These are phyloP conservation scores for Wickerhamiella azymoides DNA, from an alignment of 805 yeast species.

Conservation along the genomic window DNA sequence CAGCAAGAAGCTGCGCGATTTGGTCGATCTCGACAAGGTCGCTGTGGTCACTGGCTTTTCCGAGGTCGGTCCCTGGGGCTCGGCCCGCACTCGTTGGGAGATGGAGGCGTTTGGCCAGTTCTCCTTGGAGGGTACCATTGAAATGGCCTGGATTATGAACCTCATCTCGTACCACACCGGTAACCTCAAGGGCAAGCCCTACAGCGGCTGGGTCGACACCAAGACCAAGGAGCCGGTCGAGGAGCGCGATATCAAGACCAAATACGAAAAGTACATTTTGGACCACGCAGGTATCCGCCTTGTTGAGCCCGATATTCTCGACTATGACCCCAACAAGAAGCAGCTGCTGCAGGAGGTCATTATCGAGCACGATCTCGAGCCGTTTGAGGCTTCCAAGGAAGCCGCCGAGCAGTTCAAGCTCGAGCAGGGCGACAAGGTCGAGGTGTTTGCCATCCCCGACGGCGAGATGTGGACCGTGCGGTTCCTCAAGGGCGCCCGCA, in stretches of 20 bases:
- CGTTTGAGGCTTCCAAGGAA: conserved; percentile 88
- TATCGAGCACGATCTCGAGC: conserved; percentile 90
- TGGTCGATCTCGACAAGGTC: conserved; percentile 82
- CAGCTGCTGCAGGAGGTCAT: conserved; percentile 89
- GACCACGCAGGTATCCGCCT: conserved; percentile 94
- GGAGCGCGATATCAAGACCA: conserved; percentile 82
- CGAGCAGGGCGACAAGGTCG: conserved; percentile 90
- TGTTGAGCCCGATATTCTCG: conserved; percentile 92
- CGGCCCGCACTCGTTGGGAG: conserved; percentile 98
- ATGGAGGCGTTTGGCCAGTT: conserved; percentile 94
- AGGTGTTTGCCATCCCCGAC: conserved; percentile 75
- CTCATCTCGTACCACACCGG: conserved; percentile 91
- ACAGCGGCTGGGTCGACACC: conserved; percentile 96
- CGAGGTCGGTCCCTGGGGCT: conserved; percentile 99
- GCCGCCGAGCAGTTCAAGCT: conserved; percentile 89
- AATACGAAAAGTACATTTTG: conserved; percentile 78
- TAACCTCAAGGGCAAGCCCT: conserved; percentile 66
- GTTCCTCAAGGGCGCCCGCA: conserved; percentile 82
- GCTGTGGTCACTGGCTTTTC: conserved; percentile 96
- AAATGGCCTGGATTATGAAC: conserved; percentile 99
- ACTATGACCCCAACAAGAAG: conserved; percentile 91
- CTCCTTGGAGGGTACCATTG: conserved; percentile 94
- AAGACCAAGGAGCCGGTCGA: conserved; percentile 87
- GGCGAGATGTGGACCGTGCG: conserved; percentile 86
- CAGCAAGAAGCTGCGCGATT: conserved; percentile 58